Evolutionary conservation across 2,329 filamentous ascomycete species (phyloP).

Genomic region (Alternaria brassicicola): DNA sequence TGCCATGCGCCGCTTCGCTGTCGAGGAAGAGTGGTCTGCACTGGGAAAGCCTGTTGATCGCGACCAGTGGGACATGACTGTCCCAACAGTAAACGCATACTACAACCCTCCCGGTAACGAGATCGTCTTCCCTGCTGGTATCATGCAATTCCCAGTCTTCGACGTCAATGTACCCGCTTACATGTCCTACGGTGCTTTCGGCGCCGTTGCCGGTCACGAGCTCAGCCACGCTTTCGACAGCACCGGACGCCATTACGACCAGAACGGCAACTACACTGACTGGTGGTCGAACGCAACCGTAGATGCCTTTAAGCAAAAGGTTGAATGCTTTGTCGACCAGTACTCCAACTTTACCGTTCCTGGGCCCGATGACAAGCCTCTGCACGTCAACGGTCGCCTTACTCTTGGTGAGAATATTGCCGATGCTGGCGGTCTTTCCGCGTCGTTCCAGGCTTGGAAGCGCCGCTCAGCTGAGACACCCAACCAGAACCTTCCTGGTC

Average conservation of each 20-base stretch:
- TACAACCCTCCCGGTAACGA: constrained; percentile 70
- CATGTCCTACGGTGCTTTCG: constrained; percentile 72
- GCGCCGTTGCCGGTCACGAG: constrained; percentile 70
- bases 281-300: constrained; percentile 71
- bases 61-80: constrained; percentile 65
- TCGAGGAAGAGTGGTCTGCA: constrained; percentile 61
- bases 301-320: constrained; percentile 62
- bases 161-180: constrained; percentile 68
- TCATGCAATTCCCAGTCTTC: constrained; percentile 71
- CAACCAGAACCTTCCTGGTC: constrained; percentile 57
- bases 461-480: constrained; percentile 60
- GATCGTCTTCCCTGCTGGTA: constrained; percentile 72
- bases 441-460: constrained; percentile 70
- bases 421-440: constrained; percentile 69
- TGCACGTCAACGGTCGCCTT: constrained; percentile 67
- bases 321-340: constrained; percentile 72
- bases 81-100: constrained; percentile 66
- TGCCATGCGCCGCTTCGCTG: constrained; percentile 56
- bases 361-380: constrained; percentile 61
- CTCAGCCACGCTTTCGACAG: constrained; percentile 74
- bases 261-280: constrained; percentile 67
- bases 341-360: constrained; percentile 66
- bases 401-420: constrained; percentile 75
- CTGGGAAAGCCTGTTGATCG: constrained; percentile 66
- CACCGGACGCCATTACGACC: constrained; percentile 67